A percentile compares a stretch with the other conserved stretches of the same genome.
phyloP scores from a whole-genome alignment of 2,329 filamentous ascomycete species.

The Monilinia laxa region DNA sequence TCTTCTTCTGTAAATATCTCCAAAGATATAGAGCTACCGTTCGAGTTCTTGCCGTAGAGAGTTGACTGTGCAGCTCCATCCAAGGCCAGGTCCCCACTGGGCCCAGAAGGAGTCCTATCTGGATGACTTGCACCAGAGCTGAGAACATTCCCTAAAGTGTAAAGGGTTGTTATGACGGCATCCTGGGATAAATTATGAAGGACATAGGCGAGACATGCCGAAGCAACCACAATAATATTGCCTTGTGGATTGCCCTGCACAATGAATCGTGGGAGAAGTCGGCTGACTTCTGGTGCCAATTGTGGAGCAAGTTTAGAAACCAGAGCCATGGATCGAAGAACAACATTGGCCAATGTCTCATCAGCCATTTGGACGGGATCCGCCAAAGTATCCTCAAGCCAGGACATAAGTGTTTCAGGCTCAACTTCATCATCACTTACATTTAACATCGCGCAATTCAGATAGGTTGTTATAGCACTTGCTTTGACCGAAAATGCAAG shows the following conservation, averaged over 20 bases:
- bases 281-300: constrained; percentile 73
- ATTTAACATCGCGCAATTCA: constrained; percentile 77
- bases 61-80: constrained; percentile 48
- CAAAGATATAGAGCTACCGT: constrained; percentile 78
- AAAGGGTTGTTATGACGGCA: constrained; percentile 89
- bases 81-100: constrained; percentile 55
- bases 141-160: constrained; percentile 92
- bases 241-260: constrained; percentile 75
- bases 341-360: constrained; percentile 70
- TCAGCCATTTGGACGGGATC: constrained; percentile 83
- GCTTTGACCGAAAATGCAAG: constrained; percentile 85
- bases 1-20: constrained; percentile 75
- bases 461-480: constrained; percentile 74
- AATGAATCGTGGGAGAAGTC: constrained; percentile 80
- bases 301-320: constrained; percentile 72
- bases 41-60: constrained; percentile 59
- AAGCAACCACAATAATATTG: constrained; percentile 71
- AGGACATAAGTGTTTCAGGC: constrained; percentile 72
- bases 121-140: constrained; percentile 61
- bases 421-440: constrained; percentile 76
- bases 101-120: constrained; percentile 45
- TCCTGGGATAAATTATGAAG: constrained; percentile 84
- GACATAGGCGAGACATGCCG: constrained; percentile 79
- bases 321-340: constrained; percentile 79
- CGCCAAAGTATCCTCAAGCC: constrained; percentile 79